phyloP scores from a whole-genome alignment of 2,329 filamentous ascomycete species.

The Ophiosphaerella herpotricha region DNA sequence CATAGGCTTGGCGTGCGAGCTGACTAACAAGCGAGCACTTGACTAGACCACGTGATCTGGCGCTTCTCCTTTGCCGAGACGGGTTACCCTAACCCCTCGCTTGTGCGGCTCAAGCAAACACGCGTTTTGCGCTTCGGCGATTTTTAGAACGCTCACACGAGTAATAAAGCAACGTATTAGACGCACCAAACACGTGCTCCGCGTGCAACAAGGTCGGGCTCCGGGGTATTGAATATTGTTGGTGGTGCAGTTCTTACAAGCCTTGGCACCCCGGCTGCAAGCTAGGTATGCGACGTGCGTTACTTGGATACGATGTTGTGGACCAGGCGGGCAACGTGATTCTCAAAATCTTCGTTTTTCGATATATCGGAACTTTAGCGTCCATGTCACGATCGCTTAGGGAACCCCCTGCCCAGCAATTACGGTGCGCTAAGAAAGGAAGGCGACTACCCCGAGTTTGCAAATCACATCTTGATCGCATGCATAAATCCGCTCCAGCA shows the following conservation, averaged over 20 bases:
- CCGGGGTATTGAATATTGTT: no score
- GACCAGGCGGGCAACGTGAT: slow-evolving; percentile 3
- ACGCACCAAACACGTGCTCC: not conserved
- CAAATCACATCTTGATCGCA: not conserved
- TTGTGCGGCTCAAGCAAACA: not conserved
- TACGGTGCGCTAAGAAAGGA: slow-evolving; percentile 7
- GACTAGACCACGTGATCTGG: slow-evolving; percentile 14
- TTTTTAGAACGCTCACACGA: no score
- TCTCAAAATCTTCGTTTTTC: slow-evolving; percentile 14
- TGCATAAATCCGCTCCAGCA: not conserved
- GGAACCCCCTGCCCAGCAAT: slow-evolving; percentile 1
- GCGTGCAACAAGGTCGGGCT: no score
- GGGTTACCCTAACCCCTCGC: not conserved
- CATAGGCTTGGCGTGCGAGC: slow-evolving; percentile 10
- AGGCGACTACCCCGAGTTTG: slow-evolving; percentile 7
- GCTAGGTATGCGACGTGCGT: not conserved
- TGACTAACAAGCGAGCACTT: slow-evolving; percentile 29
- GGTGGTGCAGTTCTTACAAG: no score
- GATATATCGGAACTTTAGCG: slow-evolving; percentile 18
- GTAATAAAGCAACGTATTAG: no score
- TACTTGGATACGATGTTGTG: no score
- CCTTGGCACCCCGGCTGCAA: slow-evolving; percentile 4
- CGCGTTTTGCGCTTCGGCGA: not conserved
- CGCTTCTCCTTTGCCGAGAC: not conserved
- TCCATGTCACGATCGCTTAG: slow-evolving; percentile 5